Evolutionary conservation across 2,329 filamentous ascomycete species (phyloP), one percentile per base, ranked within the genome.

Genomic region (Leptographium radiaticola): DNA sequence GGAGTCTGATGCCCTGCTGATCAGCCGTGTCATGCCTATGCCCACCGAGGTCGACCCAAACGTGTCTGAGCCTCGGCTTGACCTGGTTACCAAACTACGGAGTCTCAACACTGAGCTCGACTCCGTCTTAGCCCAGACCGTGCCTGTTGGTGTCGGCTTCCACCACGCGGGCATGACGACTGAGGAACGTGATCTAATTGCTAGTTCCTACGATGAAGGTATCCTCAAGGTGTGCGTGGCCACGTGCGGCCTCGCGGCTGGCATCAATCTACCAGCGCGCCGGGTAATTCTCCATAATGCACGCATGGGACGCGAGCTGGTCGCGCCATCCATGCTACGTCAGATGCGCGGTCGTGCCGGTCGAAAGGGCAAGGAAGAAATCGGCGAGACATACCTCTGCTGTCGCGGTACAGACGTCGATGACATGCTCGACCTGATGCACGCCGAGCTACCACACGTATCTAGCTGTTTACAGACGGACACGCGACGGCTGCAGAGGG

Each of bases 271-370:
- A 62, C 77, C 77, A 15, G 86, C 86, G 9, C 74, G 86, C 52
- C 73, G 86, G 59, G 86, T 90, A 1, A 87, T 90, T 55, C 73
- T 87, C 31, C 85, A 88, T 63, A 84, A 81, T 57, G 85, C 83
- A 34, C 76, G 83, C 43, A 89, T 89, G 84, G 86, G 86, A 0
- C 75, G 83, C 52, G 84, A 89, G 47, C 71, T 89, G 49, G 79
- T 89, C n/a, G 86, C 84, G 0, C 86, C 86, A 13, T 81, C 86
- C 5, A 86, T 90, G 82, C 71, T 90, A 66, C 79, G 85, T 49
- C 86, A 90, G 67, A 90, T 89, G 86, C 79, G 85, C 62, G 86
- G 86, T 3, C 76, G 86, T 56, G 86, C 86, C 20, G 86, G 86
- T 8, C 77, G 86, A 53, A 89, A 89, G 66, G 86, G 86, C 49